Evolutionary conservation across 495 filamentous ascomycete genomes (phyloP).

Genomic region (Wilcoxina mikolae): DNA sequence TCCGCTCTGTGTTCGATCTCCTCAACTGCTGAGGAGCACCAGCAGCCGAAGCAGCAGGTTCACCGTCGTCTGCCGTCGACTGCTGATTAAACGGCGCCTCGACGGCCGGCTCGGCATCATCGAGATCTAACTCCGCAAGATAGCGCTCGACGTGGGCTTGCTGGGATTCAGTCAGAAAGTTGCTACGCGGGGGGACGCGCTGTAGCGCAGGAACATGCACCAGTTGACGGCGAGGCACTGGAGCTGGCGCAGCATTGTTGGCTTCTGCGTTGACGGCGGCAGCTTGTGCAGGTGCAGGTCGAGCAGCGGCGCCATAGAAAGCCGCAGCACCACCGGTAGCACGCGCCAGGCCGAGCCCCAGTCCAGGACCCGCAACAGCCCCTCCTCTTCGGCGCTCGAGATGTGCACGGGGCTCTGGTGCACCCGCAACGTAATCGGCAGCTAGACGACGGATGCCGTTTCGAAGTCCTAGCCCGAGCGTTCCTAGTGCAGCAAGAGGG

Average conservation of each 20-base stretch:
- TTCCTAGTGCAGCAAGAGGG: slow-evolving; percentile 20
- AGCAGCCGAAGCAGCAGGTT: slow-evolving; percentile 7
- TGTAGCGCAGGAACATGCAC: not conserved
- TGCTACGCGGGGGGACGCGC: slow-evolving; percentile 7
- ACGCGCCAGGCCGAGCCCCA: not conserved
- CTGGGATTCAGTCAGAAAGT: slow-evolving; percentile 23
- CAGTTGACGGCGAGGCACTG: not conserved
- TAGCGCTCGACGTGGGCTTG: slow-evolving; percentile 25
- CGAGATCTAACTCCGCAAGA: slow-evolving; percentile 18
- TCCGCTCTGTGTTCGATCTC: slow-evolving; percentile 18
- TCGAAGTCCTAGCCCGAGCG: slow-evolving; percentile 20
- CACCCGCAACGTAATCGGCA: slow-evolving; percentile 18
- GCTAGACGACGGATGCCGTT: slow-evolving; percentile 25
- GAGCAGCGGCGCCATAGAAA: not conserved
- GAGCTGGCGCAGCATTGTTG: slow-evolving; percentile 4
- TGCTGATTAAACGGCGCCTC: slow-evolving; percentile 4
- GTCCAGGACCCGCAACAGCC: slow-evolving; percentile 10
- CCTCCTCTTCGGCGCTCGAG: slow-evolving; percentile 18
- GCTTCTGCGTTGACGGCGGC: slow-evolving; percentile 11
- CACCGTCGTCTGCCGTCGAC: not conserved
- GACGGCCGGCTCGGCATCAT: slow-evolving; percentile 20
- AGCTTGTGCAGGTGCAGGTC: slow-evolving; percentile 7
- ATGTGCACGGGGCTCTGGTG: slow-evolving; percentile 1
- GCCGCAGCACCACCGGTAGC: not conserved
- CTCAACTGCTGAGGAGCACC: slow-evolving; percentile 12